Base-by-base conservation (phyloP, 306 rosid species). In the Prunus dulcis region DNA sequence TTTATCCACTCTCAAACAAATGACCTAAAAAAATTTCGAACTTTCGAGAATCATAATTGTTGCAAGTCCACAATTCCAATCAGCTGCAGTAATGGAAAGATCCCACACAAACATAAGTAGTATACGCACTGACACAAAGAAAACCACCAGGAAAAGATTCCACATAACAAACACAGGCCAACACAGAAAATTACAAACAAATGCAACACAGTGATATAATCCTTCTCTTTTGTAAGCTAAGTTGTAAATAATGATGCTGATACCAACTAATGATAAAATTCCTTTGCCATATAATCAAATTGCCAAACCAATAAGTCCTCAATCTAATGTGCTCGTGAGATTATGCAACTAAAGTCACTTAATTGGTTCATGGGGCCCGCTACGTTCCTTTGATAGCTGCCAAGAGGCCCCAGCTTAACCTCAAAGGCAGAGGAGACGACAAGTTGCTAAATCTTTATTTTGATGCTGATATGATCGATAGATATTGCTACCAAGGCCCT, bases 331-430 rank as follows among this genome's bases (percentile, higher is more conserved):
- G 60, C 67, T 12, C 25, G 25, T 11, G 30, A 64, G 77, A 74
- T 38, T 58, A 20, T 19, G 30, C 41, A 52, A 78, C 56, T 23
- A 52, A 66, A 17, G 75, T 47, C 25, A 20, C 60, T 28, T 57
- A 38, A 71, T 19, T 45, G 43, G 30, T 61, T 15, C 45, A 62
- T 27, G 58, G 22, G 27, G 27, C 30, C 69, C 53, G 9, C 60
- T 64, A 18, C 7, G 63, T 45, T 81, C 61, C 55, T 81, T 43
- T 1, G 25, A 38, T 2, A 63, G 45, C 74, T 45, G 57, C 22
- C 45, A 72, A 38, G 75, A 81, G 67, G 75, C 69, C 58, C 64
- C 19, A 20, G 41, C 46, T 7, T 64, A 32, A 71, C 34, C 63
- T 14, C 67, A 64, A 46, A 41, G 34, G 15, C 6, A 51, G 66